Evolutionary conservation across 2,329 filamentous ascomycete species (phyloP).

Genomic region (Exophiala xenobiotica): DNA sequence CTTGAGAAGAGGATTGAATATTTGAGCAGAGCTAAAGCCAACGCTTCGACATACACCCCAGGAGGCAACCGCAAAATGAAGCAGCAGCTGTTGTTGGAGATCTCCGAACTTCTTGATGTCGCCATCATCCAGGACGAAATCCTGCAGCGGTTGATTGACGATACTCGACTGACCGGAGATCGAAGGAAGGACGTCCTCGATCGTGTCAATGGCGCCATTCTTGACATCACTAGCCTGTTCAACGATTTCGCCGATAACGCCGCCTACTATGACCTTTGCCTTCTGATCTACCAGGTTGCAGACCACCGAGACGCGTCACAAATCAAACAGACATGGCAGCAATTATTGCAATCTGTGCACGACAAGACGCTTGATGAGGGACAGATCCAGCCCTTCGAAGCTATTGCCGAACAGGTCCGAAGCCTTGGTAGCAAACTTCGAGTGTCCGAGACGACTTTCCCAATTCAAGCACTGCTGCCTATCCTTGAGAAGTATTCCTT

Average conservation of each 20-base stretch:
- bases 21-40: constrained; percentile 85
- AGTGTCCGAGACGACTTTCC: constrained; percentile 57
- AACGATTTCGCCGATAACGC: constrained; percentile 88
- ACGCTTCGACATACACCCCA: constrained; percentile 78
- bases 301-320: constrained; percentile 86
- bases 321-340: constrained; percentile 80
- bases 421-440: constrained; percentile 57
- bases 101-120: constrained; percentile 83
- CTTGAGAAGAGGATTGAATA: constrained; percentile 86
- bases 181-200: constrained; percentile 64
- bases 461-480: constrained; percentile 53
- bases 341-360: constrained; percentile 73
- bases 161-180: constrained; percentile 65
- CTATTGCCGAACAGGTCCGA: constrained; percentile 54
- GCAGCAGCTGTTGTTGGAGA: constrained; percentile 80
- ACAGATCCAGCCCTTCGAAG: constrained; percentile 48
- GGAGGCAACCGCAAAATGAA: constrained; percentile 77
- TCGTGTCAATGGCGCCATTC: constrained; percentile 74
- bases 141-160: constrained; percentile 71
- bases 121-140: constrained; percentile 95
- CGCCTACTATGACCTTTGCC: constrained; percentile 88
- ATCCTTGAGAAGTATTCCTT: constrained; percentile 57
- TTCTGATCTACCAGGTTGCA: constrained; percentile 87
- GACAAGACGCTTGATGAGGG: constrained; percentile 48
- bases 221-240: constrained; percentile 80